Base-by-base conservation (phyloP, 768 basidiomycete genomes). In the Phaeotremella fagi region DNA sequence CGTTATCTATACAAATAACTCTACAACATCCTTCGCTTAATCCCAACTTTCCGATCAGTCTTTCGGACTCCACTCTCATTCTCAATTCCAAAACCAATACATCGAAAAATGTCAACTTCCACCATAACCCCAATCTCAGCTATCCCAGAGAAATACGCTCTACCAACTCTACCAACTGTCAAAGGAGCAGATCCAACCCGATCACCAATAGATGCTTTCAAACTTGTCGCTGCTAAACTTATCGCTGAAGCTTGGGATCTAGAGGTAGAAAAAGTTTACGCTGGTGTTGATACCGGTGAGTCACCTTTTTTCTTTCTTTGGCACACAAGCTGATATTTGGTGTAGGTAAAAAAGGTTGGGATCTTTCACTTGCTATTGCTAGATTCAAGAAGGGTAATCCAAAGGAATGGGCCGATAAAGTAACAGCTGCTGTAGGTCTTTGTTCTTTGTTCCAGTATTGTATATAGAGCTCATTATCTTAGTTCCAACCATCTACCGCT, bases 341-440 rank as follows among this genome's bases (percentile, higher is more conserved):
- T 50, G 7, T 43, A 61, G 64, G 88, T 29, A 90, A 92, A 76
- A 92, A 92, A 75, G 89, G 87, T n/a, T 84, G 81, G 38, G 94
- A 98, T 76, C 90, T 95, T 63, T 86, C 87, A 0, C 82, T 97
- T 18, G 90, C 94, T 0, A 75, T 97, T 45, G 88, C 91, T n/a
- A 82, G 92, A 57, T 97, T 92, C 77, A 80, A 88, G 23, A 84
- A 85, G 6, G 90, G 83, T 18, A 90, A 90, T 69, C 80, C 86
- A 0, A 86, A 90, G 37, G 85, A 85, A 27, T 78, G 86, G 16
- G 90, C 86, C 0, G 77, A 81, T 46, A 82, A 82, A 70, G 85
- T 97, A 31, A 78, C 85, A n/a, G 81, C 79, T 31, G 79, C 83
- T 67, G 91, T 90, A 59, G 64, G 83, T 78, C 11, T 2, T 45